A percentile compares a stretch with the other conserved stretches of the same genome.
These are phyloP conservation scores for Bassia scoparia DNA, from an alignment of 148 eudicot genomes.

Conservation along the genomic window DNA sequence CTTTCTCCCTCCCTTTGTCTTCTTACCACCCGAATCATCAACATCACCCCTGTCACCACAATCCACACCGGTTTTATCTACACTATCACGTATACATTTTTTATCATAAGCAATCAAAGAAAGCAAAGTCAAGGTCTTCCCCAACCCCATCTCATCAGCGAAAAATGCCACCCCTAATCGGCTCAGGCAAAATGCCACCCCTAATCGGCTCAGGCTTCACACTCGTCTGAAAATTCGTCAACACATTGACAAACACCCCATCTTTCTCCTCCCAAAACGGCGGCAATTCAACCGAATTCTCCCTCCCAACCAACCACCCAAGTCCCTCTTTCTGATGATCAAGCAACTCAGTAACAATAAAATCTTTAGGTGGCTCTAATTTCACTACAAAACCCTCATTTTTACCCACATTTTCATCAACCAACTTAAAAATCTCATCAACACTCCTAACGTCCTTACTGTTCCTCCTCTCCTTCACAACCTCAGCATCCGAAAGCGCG, in stretches of 20 bases:
- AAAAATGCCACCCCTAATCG: slow-evolving; percentile 85
- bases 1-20: slow-evolving; percentile 28
- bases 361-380: slow-evolving; percentile 61
- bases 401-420: slow-evolving; percentile 47
- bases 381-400: slow-evolving; percentile 36
- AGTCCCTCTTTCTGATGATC: slow-evolving; percentile 78
- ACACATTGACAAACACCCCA: slow-evolving; percentile 60
- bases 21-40: slow-evolving; percentile 19
- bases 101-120: slow-evolving; percentile 65
- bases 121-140: slow-evolving; percentile 82
- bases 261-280: slow-evolving; percentile 84
- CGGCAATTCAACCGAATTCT: slow-evolving; percentile 62
- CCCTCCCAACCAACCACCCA: slow-evolving; percentile 83
- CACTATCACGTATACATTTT: slow-evolving; percentile 11
- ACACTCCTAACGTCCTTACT: slow-evolving; percentile 41
- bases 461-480: slow-evolving; percentile 53
- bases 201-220: slow-evolving; percentile 61
- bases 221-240: slow-evolving; percentile 59
- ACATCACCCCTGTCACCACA: slow-evolving; percentile 4
- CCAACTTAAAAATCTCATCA: slow-evolving; percentile 76
- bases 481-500: slow-evolving; percentile 55
- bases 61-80: slow-evolving; percentile 26
- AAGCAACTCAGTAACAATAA: slow-evolving; percentile 57
- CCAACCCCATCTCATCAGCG: slow-evolving; percentile 97
- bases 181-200: slow-evolving; percentile 92